These are phyloP conservation scores for Rhizophora mangle DNA, from an alignment of 345 rosid genomes.

Conservation along the genomic window DNA sequence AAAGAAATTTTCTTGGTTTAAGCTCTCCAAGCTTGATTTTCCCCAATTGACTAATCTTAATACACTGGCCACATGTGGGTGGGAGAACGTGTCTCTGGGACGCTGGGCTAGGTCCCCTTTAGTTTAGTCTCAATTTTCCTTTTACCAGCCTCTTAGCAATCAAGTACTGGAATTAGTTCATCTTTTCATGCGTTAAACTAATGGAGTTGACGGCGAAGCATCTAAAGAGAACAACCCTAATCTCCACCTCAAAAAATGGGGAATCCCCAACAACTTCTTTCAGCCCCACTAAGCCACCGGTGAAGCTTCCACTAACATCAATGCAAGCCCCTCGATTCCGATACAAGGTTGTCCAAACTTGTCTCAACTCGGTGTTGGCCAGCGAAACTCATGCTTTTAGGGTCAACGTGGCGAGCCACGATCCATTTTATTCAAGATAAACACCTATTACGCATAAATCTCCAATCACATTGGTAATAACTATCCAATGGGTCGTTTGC, in stretches of 20 bases:
- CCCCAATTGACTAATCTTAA: slow-evolving; percentile 43
- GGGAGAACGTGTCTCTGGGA: slow-evolving; percentile 62
- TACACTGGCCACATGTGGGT: slow-evolving; percentile 78
- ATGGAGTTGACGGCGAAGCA: not conserved
- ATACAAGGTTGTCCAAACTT: slow-evolving; percentile 18
- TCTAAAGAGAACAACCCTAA: not conserved
- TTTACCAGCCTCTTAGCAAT: slow-evolving; percentile 26
- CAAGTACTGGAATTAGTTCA: slow-evolving; percentile 2
- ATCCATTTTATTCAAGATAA: not conserved
- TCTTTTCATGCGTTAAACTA: slow-evolving; percentile 5
- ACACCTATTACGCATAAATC: not conserved
- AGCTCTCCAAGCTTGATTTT: slow-evolving; percentile 21
- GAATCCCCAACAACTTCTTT: not conserved
- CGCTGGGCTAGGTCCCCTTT: slow-evolving; percentile 23
- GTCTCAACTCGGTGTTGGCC: slow-evolving; percentile 10
- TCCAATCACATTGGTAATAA: slow-evolving; percentile 3
- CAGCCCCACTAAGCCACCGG: slow-evolving; percentile 3
- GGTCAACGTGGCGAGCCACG: slow-evolving; percentile 26
- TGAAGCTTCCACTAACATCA: slow-evolving; percentile 25
- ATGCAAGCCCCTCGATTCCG: slow-evolving; percentile 18
- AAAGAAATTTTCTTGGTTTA: slow-evolving; percentile 29
- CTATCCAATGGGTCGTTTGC: slow-evolving; percentile 11
- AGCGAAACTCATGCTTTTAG: slow-evolving; percentile 7
- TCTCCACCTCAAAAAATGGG: slow-evolving; percentile 8
- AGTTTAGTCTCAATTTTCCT: slow-evolving; percentile 13